Evolutionary conservation across 257 asterid genomes (phyloP), one percentile per base, ranked within the genome.

Genomic region (Fraxinus anomala): DNA sequence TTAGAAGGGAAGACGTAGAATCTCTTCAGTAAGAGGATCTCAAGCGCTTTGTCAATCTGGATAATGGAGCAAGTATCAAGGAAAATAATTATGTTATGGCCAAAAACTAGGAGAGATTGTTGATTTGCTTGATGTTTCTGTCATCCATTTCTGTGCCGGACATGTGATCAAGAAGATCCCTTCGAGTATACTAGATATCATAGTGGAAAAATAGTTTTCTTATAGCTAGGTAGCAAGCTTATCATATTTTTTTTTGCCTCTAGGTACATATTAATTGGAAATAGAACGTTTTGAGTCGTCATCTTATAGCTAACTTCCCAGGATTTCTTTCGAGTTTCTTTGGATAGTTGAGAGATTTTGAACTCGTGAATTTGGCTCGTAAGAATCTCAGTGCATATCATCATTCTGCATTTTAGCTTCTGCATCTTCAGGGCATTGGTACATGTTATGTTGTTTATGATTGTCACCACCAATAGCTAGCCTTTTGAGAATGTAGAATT

Each of bases 31-130:
- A 74, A 2, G 97, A 91, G 24, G 98, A 90, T 61, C 88, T 95
- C 74, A 93, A 90, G 76, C 94, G 97, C 51, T 89, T 90, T 79
- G 96, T 91, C 76, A 95, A 94, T 86, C 91, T 94, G 84, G 99
- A 94, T 86, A 94, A 89, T 82, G 93, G 99, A 74, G 91, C 94
- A 14, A 82, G 92, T 87, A 93, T 90, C 87, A 93, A 93, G 88
- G 98, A 89, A 86, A 95, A 95, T 79, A 93, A 90, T 72, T 80
- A 94, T 49, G 56, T 83, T 4, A 91, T 73, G 89, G 97, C 98
- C 83, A 95, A 93, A 68, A 87, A 72, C 66, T 83, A 82, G 70
- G 79, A 70, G 63, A 42, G 76, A 54, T 24, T 36, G 34, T 78
- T 34, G 36, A 59, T 73, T 75, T 63, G 68, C 59, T 59, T 8